phyloP scores from a whole-genome alignment of 805 yeast species.

The Komagataella phaffii region DNA sequence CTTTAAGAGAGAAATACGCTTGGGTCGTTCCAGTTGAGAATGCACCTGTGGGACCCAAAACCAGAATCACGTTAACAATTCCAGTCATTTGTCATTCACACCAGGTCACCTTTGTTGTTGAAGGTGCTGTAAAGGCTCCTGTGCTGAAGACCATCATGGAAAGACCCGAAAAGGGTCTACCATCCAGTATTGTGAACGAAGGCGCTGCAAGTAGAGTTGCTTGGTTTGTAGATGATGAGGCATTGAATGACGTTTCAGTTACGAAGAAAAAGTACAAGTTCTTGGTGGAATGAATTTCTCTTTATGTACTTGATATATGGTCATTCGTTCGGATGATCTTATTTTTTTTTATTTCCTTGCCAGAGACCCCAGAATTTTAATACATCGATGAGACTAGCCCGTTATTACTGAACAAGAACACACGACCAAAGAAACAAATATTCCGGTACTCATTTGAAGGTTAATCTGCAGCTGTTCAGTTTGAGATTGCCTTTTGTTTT shows the following conservation, averaged over 20 bases:
- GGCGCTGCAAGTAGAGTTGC: conserved; percentile 94
- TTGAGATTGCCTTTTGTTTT: neutral
- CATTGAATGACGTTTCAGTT: conserved; percentile 65
- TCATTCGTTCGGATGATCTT: neutral
- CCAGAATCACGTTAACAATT: conserved; percentile 79
- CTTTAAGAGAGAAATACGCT: conserved; percentile 77
- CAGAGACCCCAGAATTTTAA: neutral
- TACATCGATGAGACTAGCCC: neutral
- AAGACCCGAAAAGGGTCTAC: conserved; percentile 92
- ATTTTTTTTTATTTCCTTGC: neutral
- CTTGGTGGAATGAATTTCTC: conserved; percentile 14
- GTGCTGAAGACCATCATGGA: conserved; percentile 86
- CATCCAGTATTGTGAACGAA: conserved; percentile 87
- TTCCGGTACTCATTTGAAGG: neutral
- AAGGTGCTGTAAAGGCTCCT: conserved; percentile 92
- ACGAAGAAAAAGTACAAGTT: conserved; percentile 63
- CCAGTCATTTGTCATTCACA: conserved; percentile 94
- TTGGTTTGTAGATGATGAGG: conserved; percentile 96
- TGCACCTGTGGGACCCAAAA: conserved; percentile 80
- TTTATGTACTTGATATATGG: neutral
- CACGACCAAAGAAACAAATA: neutral
- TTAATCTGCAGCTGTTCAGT: neutral
- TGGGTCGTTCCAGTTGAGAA: conserved; percentile 92
- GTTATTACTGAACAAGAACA: neutral
- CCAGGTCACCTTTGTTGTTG: conserved; percentile 88